A percentile compares a stretch with the other conserved stretches of the same genome.
phyloP scores from a whole-genome alignment of 495 filamentous ascomycete species.

The Parmelia sp. region DNA sequence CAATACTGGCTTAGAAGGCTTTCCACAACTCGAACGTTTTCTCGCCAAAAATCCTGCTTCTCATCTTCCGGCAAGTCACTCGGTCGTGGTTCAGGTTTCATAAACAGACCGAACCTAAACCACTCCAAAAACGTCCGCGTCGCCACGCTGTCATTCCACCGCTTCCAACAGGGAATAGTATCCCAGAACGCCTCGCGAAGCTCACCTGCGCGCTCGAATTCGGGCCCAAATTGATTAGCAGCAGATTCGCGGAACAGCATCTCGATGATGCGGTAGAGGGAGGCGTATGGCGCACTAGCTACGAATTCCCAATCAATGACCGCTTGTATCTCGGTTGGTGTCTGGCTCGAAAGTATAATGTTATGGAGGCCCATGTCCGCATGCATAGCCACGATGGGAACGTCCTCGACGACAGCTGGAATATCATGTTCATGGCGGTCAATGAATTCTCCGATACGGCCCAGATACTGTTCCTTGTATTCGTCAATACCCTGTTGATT shows the following conservation, averaged over 20 bases:
- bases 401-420: constrained; percentile 25
- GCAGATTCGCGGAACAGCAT: constrained; percentile 27
- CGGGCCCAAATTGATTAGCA: constrained; percentile 22
- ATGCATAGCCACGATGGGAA: constrained; percentile 26
- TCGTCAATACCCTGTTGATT: constrained; percentile 28
- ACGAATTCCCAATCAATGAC: constrained; percentile 30
- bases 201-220: constrained; percentile 21
- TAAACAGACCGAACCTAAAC: constrained; percentile 24
- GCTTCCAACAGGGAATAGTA: constrained; percentile 25
- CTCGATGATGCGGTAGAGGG: constrained; percentile 23
- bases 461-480: constrained; percentile 23
- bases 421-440: constrained; percentile 19
- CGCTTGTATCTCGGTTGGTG: constrained; percentile 19
- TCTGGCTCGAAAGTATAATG: constrained; percentile 21
- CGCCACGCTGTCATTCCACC: constrained; percentile 18
- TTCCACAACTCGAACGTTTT: constrained; percentile 16
- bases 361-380: constrained; percentile 28
- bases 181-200: constrained; percentile 28
- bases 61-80: constrained; percentile 12
- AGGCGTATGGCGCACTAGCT: constrained; percentile 19
- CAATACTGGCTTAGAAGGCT: not conserved
- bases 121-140: constrained; percentile 26
- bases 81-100: constrained; percentile 20
- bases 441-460: constrained; percentile 22
- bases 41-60: constrained; percentile 15